These are phyloP conservation scores for Fusarium floridanum DNA, from an alignment of 2,329 filamentous ascomycete genomes.

Conservation along the genomic window DNA sequence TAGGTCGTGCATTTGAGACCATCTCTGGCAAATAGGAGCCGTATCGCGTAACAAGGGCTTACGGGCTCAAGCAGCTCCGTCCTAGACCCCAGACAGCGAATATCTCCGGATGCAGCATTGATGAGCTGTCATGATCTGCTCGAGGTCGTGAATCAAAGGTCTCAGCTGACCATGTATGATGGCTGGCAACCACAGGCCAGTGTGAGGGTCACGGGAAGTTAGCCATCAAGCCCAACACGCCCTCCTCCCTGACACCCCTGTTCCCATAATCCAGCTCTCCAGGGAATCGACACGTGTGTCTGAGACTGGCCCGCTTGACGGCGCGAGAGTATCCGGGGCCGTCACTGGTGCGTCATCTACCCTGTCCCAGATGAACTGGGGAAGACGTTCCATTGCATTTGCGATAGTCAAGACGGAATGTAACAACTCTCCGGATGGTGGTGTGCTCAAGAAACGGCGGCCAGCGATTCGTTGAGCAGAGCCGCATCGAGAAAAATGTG, in stretches of 20 bases:
- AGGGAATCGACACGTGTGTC: constrained; percentile 38
- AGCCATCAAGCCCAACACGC: constrained; percentile 22
- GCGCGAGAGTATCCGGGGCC: constrained; percentile 25
- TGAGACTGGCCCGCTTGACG: constrained; percentile 26
- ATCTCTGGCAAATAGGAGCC: constrained; percentile 27
- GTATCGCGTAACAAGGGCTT: constrained; percentile 12
- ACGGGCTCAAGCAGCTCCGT: constrained; percentile 25
- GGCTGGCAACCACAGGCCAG: constrained; percentile 25
- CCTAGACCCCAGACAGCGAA: constrained; percentile 30
- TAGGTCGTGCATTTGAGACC: constrained; percentile 19
- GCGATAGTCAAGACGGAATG: constrained; percentile 22
- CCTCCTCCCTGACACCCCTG: constrained; percentile 27
- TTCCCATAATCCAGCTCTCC: constrained; percentile 21
- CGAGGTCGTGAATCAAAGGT: constrained; percentile 17
- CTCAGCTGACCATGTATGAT: constrained; percentile 28
- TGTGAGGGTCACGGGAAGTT: constrained; percentile 31
- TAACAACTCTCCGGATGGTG: constrained; percentile 24
- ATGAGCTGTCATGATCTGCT: constrained; percentile 43
- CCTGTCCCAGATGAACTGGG: constrained; percentile 24
- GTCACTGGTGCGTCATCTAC: constrained; percentile 39
- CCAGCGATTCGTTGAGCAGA: constrained; percentile 35
- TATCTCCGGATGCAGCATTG: constrained; percentile 37
- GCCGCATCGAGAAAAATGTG: constrained; percentile 45
- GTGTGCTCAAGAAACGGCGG: constrained; percentile 32
- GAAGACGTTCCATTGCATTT: constrained; percentile 19